Evolutionary conservation across 1,284 basidiomycete species (phyloP).

Genomic region (Leccinum idahoense): DNA sequence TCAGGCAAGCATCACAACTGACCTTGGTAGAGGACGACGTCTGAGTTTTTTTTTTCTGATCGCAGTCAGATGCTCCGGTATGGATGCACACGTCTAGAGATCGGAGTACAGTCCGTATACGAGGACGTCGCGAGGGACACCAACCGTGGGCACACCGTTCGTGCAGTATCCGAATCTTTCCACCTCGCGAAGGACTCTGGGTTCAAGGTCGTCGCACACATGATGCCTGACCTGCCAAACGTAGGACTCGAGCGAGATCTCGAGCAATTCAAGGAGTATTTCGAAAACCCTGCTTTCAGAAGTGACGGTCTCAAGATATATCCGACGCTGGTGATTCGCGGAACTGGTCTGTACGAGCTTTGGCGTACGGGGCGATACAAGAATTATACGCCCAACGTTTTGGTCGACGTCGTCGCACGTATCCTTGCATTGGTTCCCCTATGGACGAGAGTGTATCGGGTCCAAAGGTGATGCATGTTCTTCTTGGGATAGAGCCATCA

Average conservation of each 20-base stretch:
- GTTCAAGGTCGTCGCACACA: constrained; percentile 98
- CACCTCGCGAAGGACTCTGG: constrained; percentile 98
- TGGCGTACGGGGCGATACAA: constrained; percentile 98
- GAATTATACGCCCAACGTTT: constrained; percentile 97
- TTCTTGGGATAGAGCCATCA: constrained; percentile 4
- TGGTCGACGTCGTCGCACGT: constrained; percentile 95
- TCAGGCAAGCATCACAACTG: constrained; percentile 50
- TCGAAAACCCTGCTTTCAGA: constrained; percentile 97
- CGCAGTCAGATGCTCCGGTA: constrained; percentile 96
- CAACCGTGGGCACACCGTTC: constrained; percentile 97
- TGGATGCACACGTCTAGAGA: constrained; percentile 96
- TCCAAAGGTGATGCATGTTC: constrained; percentile 64
- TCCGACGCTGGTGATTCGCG: constrained; percentile 96
- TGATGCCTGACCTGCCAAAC: constrained; percentile 98
- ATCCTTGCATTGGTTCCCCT: constrained; percentile 97
- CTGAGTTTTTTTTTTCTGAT: background rate
- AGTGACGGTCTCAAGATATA: constrained; percentile 99
- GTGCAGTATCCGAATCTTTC: constrained; percentile 95
- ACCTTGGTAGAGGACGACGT: background rate
- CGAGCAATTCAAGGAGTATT: constrained; percentile 98
- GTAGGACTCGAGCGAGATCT: constrained; percentile 96
- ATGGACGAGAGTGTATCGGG: constrained; percentile 98
- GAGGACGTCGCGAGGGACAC: constrained; percentile 99
- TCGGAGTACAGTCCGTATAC: constrained; percentile 98
- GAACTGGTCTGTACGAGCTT: constrained; percentile 94